Evolutionary conservation across 345 rosid genomes (phyloP), one percentile per base, ranked within the genome.

Genomic region (Draba incana): DNA sequence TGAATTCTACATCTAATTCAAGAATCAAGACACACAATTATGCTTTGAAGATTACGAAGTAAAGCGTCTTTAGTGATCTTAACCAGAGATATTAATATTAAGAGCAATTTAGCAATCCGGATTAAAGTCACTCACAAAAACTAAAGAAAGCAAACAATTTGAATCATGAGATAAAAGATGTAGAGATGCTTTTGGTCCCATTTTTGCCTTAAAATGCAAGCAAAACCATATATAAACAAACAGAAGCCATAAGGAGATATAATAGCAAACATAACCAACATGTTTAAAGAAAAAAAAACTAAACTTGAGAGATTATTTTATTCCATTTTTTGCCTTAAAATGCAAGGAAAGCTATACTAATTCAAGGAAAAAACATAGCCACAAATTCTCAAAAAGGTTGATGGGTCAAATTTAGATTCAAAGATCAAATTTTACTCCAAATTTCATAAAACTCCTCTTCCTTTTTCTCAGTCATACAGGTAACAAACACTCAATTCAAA

Each of bases 151-250:
- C 39, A 59, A 66, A 31, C 10, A 10, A 14, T 6, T 58, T 44
- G 57, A 37, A 37, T 27, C 24, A 44, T 27, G 24, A 51, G 24
- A 27, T 6, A 27, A 38, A 59, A 14, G 41, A 33, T 23, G 35
- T 37, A 61, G 44, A 54, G 69, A 23, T 27, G 15, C 57, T 54
- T 75, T 47, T 51, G 56, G 53, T 62, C 54, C 12, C 39, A 1
- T 33, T 50, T n/a, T 47, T 56, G 5, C 43, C 66, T 75, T 63
- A 75, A 69, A 63, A 42, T 41, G 71, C 57, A 75, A 69, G 62
- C 27, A 75, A 69, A 63, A 75, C 41, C 31, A 68, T 46, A 61
- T 54, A 52, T n/a, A n/a, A n/a, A 59, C 11, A 7, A 35, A 72
- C 55, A 48, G n/a, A 44, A 8, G 20, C 54, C 2, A 43, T 14